Conservation (phyloP, 108 stramenopile species). For the Fistulifera solaris region DNA sequence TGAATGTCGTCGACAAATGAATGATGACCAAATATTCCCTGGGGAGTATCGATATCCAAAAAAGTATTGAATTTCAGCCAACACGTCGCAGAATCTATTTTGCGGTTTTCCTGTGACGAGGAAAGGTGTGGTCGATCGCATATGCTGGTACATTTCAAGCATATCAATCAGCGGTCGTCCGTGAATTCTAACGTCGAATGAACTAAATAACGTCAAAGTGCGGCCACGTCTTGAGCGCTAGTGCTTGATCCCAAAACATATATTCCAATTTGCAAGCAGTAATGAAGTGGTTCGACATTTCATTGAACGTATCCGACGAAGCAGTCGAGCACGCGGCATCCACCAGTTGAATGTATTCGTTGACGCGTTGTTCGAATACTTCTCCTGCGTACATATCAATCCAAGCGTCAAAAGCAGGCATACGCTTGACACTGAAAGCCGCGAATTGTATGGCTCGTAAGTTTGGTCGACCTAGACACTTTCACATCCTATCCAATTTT, state of each 20-base stretch:
- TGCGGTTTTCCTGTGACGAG: too few species aligned
- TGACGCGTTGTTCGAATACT: constrained; percentile 71
- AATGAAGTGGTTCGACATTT: constrained; percentile 70
- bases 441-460: not conserved
- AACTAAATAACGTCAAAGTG: constrained; percentile 9
- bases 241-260: constrained; percentile 86
- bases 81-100: too few species aligned
- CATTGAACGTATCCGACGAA: constrained; percentile 29
- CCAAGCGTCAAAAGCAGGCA: constrained; percentile 77
- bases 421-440: constrained; percentile 24
- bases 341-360: constrained; percentile 66
- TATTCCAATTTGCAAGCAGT: constrained; percentile 81
- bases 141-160: too few species aligned
- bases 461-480: too few species aligned
- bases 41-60: too few species aligned
- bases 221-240: constrained; percentile 53
- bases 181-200: too few species aligned
- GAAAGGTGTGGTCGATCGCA: too few species aligned
- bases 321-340: constrained; percentile 28
- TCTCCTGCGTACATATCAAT: constrained; percentile 85
- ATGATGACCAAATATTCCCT: too few species aligned
- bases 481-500: too few species aligned
- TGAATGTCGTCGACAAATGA: too few species aligned
- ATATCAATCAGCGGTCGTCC: too few species aligned
- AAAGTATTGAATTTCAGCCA: too few species aligned